Conservation (phyloP, 352 stramenopile species). For the Globisporangium camurandrum region DNA sequence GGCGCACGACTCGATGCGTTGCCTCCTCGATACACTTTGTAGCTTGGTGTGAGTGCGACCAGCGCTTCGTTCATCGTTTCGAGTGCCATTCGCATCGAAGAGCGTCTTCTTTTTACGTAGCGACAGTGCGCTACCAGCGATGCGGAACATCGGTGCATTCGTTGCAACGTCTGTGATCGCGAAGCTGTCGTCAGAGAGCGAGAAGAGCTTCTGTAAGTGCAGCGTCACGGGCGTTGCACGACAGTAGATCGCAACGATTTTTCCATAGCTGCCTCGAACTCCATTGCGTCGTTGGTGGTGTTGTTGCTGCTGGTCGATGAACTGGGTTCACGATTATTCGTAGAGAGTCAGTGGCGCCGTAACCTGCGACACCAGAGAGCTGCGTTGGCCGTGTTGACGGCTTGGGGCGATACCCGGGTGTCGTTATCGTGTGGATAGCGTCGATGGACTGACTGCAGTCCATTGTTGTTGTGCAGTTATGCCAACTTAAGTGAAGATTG, state of each 20-base stretch:
- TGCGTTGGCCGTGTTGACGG: background rate
- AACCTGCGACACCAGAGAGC: background rate
- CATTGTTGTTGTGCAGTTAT: background rate
- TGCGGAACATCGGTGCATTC: slow-evolving; percentile 11
- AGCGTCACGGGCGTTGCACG: slow-evolving; percentile 12
- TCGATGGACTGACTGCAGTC: slow-evolving; percentile 3
- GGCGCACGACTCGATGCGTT: background rate
- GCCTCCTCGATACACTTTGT: slow-evolving; percentile 12
- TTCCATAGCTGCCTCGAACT: background rate
- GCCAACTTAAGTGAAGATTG: background rate
- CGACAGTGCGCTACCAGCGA: slow-evolving; percentile 13
- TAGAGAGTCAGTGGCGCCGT: background rate
- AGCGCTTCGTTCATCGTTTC: slow-evolving; percentile 16
- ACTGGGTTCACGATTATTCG: background rate
- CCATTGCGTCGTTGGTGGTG: background rate
- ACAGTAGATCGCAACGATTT: slow-evolving; percentile 12
- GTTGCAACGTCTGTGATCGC: slow-evolving; percentile 17
- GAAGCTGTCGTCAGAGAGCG: slow-evolving; percentile 21
- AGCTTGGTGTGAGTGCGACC: slow-evolving; percentile 12
- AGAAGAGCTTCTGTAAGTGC: slow-evolving; percentile 18
- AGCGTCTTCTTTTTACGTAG: slow-evolving; percentile 19
- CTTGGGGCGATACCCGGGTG: background rate
- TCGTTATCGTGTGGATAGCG: background rate
- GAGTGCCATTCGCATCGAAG: slow-evolving; percentile 14
- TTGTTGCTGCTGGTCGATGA: slow-evolving; percentile 2